Percentiles rank a stretch among this genome's conserved stretches.
Conservation (phyloP, 129 eudicot genomes). For the Lonicera japonica region DNA sequence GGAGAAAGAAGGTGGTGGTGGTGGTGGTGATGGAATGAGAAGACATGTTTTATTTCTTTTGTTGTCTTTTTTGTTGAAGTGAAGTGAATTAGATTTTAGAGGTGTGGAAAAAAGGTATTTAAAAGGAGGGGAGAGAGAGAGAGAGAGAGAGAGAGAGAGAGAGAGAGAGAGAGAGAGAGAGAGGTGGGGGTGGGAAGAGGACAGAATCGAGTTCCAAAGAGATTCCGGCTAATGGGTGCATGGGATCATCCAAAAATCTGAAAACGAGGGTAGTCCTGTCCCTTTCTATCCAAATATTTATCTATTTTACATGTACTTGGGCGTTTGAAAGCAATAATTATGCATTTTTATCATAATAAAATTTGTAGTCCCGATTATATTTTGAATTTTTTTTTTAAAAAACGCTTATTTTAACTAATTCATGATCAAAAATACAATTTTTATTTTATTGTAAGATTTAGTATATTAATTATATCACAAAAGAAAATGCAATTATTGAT, state of each 20-base stretch:
- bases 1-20: constrained; percentile 12
- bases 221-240: constrained; percentile 43
- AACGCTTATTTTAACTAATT: too few species aligned
- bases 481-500: too few species aligned
- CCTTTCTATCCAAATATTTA: not conserved
- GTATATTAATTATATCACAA: too few species aligned
- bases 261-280: constrained; percentile 28
- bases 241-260: constrained; percentile 48
- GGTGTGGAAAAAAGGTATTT: not conserved
- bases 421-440: too few species aligned
- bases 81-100: too few species aligned
- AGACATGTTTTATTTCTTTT: constrained; percentile 1
- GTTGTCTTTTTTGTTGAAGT: too few species aligned
- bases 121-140: not conserved
- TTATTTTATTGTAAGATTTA: too few species aligned
- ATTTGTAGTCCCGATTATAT: too few species aligned
- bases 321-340: too few species aligned
- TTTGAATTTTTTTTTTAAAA: too few species aligned
- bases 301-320: constrained; percentile 1
- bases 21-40: not conserved
- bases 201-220: constrained; percentile 54
- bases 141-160: not conserved
- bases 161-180: constrained; percentile 2
- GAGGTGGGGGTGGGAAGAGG: constrained; percentile 23
- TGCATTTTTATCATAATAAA: too few species aligned